A percentile compares a stretch with the other conserved stretches of the same genome.
Conservation (phyloP, 1,284 basidiomycete genomes). For the Ustanciosporium gigantosporum region DNA sequence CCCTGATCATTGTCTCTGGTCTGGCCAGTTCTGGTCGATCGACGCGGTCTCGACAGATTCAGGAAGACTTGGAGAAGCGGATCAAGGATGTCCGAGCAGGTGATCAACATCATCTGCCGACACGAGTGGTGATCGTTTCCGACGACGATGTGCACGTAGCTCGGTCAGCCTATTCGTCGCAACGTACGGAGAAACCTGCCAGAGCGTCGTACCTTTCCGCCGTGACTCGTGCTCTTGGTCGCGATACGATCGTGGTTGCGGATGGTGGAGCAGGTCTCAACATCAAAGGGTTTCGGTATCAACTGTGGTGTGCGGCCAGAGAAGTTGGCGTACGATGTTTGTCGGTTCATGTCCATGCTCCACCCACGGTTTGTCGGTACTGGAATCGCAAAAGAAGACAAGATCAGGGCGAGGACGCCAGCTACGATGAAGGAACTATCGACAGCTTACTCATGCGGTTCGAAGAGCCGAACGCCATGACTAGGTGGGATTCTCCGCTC, state of each 20-base stretch:
- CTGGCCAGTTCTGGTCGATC: conserved; percentile 87
- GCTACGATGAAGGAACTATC: conserved; percentile 78
- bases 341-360: conserved; percentile 75
- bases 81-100: conserved; percentile 66
- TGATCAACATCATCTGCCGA: conserved; percentile 61
- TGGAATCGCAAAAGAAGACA: conserved; percentile 71
- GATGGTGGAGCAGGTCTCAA: conserved; percentile 81
- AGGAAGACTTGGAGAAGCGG: conserved; percentile 68
- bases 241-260: conserved; percentile 79
- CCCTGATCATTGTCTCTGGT: conserved; percentile 89
- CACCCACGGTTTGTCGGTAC: conserved; percentile 63
- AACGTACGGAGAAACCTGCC: conserved; percentile 82
- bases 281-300: conserved; percentile 93
- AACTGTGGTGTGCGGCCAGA: conserved; percentile 92
- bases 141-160: conserved; percentile 75
- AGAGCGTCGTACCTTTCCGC: conserved; percentile 84
- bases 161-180: conserved; percentile 73
- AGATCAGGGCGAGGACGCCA: conserved; percentile 60
- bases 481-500: conserved; percentile 93
- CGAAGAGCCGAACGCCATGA: conserved; percentile 95
- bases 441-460: conserved; percentile 86
- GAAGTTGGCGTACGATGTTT: conserved; percentile 83
- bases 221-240: conserved; percentile 74
- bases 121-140: conserved; percentile 70
- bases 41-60: conserved; percentile 72